These are phyloP conservation scores for Sarocladium brachiariae DNA, from an alignment of 2,329 filamentous ascomycete species.

Conservation along the genomic window DNA sequence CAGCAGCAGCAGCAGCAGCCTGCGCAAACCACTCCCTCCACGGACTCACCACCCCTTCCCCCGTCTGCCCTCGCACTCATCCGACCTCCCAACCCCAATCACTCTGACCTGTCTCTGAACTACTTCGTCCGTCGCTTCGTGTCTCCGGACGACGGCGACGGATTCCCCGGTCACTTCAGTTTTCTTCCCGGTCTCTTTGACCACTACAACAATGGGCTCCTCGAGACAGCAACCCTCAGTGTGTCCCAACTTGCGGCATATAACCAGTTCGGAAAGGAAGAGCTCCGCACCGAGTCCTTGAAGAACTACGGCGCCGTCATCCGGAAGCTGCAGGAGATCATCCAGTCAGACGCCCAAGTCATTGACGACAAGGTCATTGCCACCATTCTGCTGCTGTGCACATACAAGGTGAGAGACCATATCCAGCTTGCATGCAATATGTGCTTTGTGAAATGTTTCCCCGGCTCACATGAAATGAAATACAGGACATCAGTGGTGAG, in stretches of 20 bases:
- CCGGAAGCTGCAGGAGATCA: conserved; percentile 20
- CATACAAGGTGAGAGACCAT: conserved; percentile 17
- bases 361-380: conserved; percentile 24
- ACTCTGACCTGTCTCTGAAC: conserved; percentile 23
- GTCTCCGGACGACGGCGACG: conserved; percentile 21
- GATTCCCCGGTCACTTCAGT: conserved; percentile 25
- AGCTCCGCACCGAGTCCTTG: conserved; percentile 21
- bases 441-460: too few species aligned
- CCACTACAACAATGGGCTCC: conserved; percentile 18
- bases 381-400: conserved; percentile 24
- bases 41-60: neutral
- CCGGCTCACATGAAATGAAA: too few species aligned
- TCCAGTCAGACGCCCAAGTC: conserved; percentile 18
- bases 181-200: conserved; percentile 25
- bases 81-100: conserved; percentile 14
- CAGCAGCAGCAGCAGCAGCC: neutral
- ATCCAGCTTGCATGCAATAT: neutral
- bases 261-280: conserved; percentile 23
- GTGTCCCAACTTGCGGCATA: conserved; percentile 28
- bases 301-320: conserved; percentile 23
- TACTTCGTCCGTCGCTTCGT: conserved; percentile 29
- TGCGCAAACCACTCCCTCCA: neutral
- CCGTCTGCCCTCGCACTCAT: conserved; percentile 1
- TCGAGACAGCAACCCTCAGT: conserved; percentile 25
- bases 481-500: conserved; percentile 26